phyloP scores from a whole-genome alignment of 2,329 filamentous ascomycete species.

The Cucurbitaria berberidis region DNA sequence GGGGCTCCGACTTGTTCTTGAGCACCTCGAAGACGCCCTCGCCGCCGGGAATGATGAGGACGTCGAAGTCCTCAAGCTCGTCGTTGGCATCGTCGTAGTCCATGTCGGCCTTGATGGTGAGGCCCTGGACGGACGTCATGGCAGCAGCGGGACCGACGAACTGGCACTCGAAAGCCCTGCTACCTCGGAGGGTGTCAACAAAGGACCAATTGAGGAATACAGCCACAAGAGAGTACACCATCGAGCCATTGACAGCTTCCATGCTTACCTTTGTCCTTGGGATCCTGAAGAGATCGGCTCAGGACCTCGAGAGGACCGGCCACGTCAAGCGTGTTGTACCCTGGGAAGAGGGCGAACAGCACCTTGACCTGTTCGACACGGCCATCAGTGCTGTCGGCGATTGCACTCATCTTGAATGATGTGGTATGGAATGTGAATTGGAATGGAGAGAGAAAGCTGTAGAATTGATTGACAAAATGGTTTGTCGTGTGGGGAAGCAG shows the following conservation, averaged over 20 bases:
- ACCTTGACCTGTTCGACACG: conserved; percentile 67
- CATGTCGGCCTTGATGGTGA: conserved; percentile 75
- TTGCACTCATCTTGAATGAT: conserved; percentile 49
- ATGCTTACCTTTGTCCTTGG: conserved; percentile 57
- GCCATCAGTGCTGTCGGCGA: conserved; percentile 47
- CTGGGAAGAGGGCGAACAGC: conserved; percentile 63
- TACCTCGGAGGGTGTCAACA: conserved; percentile 48
- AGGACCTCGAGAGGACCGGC: conserved; percentile 65
- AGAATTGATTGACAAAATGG: conserved; percentile 20
- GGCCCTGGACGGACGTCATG: conserved; percentile 65
- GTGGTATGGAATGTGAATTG: conserved; percentile 20
- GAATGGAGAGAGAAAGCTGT: conserved; percentile 23
- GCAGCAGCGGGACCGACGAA: conserved; percentile 55
- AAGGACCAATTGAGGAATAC: conserved; percentile 6
- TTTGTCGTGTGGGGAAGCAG: conserved; percentile 26
- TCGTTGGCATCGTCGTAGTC: conserved; percentile 79
- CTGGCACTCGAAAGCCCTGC: conserved; percentile 62
- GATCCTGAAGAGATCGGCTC: conserved; percentile 59
- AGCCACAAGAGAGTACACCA: background rate
- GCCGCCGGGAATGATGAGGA: conserved; percentile 79
- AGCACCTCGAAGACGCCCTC: conserved; percentile 65
- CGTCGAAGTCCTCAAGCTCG: conserved; percentile 74
- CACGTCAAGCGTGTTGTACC: conserved; percentile 64
- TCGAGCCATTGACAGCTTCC: background rate
- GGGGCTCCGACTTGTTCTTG: conserved; percentile 65